Evolutionary conservation across 2,329 filamentous ascomycete species (phyloP).

Genomic region (Chalara sp.): DNA sequence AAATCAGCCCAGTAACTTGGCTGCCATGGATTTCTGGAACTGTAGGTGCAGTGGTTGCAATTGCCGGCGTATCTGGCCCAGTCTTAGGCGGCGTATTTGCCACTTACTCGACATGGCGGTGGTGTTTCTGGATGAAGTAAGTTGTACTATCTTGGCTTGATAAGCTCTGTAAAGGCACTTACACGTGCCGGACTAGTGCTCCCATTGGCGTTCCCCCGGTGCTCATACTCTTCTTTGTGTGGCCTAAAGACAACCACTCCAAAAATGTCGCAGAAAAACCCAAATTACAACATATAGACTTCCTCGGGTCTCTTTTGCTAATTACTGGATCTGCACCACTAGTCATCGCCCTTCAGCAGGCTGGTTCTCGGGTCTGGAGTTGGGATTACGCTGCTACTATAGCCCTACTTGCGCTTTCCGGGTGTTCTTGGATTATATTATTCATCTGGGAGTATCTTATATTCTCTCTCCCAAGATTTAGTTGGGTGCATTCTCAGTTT

Average conservation of each 20-base stretch:
- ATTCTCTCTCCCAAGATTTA: background rate
- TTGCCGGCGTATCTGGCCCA: constrained; percentile 23
- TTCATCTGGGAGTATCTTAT: background rate
- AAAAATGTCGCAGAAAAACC: background rate
- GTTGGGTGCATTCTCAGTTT: too few species aligned
- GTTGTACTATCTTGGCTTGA: background rate
- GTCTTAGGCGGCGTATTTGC: constrained; percentile 6
- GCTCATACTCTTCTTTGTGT: background rate
- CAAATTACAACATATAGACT: background rate
- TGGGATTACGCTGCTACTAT: background rate
- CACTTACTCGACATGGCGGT: constrained; percentile 10
- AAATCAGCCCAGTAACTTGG: constrained; percentile 39
- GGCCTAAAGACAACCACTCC: background rate
- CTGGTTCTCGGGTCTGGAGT: background rate
- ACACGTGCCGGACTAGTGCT: background rate
- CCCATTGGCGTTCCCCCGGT: background rate
- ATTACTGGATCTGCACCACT: background rate
- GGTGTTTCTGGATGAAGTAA: constrained; percentile 50
- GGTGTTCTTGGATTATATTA: background rate
- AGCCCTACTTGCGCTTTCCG: background rate
- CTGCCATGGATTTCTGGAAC: constrained; percentile 33
- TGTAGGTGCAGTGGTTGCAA: constrained; percentile 11
- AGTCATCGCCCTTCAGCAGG: background rate
- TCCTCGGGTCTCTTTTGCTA: background rate
- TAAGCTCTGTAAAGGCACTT: background rate